Evolutionary conservation across 2,329 filamentous ascomycete genomes (phyloP), one percentile per base, ranked within the genome.

Genomic region (Alternaria tenuissima): DNA sequence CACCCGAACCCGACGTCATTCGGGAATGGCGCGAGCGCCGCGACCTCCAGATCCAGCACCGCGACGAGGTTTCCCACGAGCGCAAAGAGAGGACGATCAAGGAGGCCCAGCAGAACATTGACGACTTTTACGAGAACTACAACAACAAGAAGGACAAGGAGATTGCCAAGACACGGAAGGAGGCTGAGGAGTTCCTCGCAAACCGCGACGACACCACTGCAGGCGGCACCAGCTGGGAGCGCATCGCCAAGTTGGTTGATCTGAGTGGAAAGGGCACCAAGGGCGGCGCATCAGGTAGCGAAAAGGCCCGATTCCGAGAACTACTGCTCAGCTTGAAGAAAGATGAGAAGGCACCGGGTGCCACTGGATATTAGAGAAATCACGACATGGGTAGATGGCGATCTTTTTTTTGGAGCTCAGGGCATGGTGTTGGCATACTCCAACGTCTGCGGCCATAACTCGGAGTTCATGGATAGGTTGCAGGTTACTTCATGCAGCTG

Each of bases 71-170:
- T 68, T 94, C 94, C 55, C 88, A 89, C 42, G 85, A 88, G 67
- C 92, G 94, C 82, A 95, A 95, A 78, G 87, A 88, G 64, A 89
- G 94, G 78, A 97, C 93, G 2, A 83, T 97, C 76, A 89, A 92
- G 78, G 93, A 95, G 70, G 95, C 95, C 11, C 93, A 93, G 76
- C 87, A 94, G 78, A 95, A 96, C 79, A 96, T 99, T 66, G 95
- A 99, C 78, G 95, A 97, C 79, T 99, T 98, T 82, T 99, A 99
- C 85, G 94, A 97, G 77, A 97, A 97, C 81, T 99, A 99, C 85
- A 98, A 98, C 84, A 89, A 91, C 80, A 97, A 97, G 84, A 94
- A 95, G 79, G 95, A 99, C 79, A 98, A 98, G 86, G 88, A 87
- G 61, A 90, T 97, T 69, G 85, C 90, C 22, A 92, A 96, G 83